These are phyloP conservation scores for Geranium brycei DNA, from an alignment of 345 rosid species.

Conservation along the genomic window DNA sequence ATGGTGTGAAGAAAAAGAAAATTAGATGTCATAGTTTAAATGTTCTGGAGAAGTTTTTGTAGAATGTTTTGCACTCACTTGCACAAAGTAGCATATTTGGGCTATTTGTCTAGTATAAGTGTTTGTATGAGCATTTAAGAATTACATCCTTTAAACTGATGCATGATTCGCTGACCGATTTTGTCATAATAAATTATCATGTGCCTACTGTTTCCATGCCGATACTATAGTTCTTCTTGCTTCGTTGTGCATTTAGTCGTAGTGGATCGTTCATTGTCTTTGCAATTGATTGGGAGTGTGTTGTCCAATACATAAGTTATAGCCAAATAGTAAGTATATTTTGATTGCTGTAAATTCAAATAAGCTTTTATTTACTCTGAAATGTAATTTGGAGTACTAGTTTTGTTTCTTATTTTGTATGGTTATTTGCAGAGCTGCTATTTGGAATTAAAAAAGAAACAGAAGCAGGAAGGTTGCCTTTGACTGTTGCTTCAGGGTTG, in stretches of 20 bases:
- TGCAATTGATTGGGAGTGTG: background rate
- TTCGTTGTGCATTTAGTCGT: background rate
- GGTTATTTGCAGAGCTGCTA: conserved; percentile 50
- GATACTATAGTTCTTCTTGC: background rate
- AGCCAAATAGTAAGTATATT: too few species aligned
- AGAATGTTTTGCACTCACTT: too few species aligned
- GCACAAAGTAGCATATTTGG: too few species aligned
- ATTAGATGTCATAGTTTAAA: too few species aligned
- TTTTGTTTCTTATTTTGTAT: conserved; percentile 1
- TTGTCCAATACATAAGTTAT: background rate
- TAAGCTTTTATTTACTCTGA: background rate
- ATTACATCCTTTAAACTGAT: too few species aligned
- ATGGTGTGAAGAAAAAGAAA: background rate
- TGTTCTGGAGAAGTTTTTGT: too few species aligned
- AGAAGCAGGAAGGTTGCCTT: conserved; percentile 62
- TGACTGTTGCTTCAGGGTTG: conserved; percentile 69
- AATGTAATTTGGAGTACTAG: background rate
- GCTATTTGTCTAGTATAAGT: too few species aligned
- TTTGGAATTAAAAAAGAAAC: conserved; percentile 58
- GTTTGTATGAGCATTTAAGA: too few species aligned
- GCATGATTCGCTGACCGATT: too few species aligned
- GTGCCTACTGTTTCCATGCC: background rate
- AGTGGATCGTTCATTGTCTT: background rate
- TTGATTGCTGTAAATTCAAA: too few species aligned
- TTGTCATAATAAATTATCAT: background rate